A percentile compares a stretch with the other conserved stretches of the same genome.
phyloP scores from a whole-genome alignment of 805 yeast species.

The Starmerella sp. region DNA sequence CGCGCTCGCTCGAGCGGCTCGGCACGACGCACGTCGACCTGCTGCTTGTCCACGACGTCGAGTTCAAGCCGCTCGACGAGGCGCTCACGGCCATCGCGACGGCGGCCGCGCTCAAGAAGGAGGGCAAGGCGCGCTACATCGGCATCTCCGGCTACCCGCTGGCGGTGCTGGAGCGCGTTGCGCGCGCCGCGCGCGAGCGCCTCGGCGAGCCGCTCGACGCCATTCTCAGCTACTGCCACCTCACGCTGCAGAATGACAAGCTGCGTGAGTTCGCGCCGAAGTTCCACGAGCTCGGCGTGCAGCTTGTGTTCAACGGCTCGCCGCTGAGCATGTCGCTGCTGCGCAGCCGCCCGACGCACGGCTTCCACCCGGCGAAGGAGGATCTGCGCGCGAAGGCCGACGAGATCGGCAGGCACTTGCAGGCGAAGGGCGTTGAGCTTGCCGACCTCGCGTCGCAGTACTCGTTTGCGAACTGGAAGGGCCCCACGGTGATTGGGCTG shows the following conservation, averaged over 20 bases:
- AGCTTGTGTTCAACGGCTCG: slow-evolving; percentile 63
- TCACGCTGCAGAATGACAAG: slow-evolving; percentile 65
- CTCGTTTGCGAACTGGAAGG: slow-evolving; percentile 56
- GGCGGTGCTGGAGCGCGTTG: slow-evolving; percentile 39
- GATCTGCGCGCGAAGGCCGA: slow-evolving; percentile 40
- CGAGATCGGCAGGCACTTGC: slow-evolving; percentile 39
- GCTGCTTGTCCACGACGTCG: slow-evolving; percentile 82
- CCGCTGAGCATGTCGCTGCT: slow-evolving; percentile 81
- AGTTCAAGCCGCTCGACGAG: slow-evolving; percentile 50
- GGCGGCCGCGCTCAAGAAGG: slow-evolving; percentile 45
- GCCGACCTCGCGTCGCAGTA: slow-evolving; percentile 75
- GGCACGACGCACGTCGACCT: slow-evolving; percentile 61
- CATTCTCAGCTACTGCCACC: slow-evolving; percentile 65
- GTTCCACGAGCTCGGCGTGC: slow-evolving; percentile 42
- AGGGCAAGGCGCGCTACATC: slow-evolving; percentile 51
- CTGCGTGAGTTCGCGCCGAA: slow-evolving; percentile 39
- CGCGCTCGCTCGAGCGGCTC: slow-evolving; percentile 56
- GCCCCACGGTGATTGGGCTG: slow-evolving; percentile 70
- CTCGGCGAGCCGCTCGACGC: slow-evolving; percentile 59
- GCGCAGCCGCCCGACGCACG: slow-evolving; percentile 52
- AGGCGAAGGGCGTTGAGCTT: slow-evolving; percentile 43
- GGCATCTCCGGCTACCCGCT: slow-evolving; percentile 88
- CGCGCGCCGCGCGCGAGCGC: slow-evolving; percentile 35
- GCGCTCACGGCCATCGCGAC: slow-evolving; percentile 54
- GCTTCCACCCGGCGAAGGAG: slow-evolving; percentile 69